A percentile compares a stretch with the other conserved stretches of the same genome.
Conservation (phyloP, 495 filamentous ascomycete species). For the Penicillium goetzii region DNA sequence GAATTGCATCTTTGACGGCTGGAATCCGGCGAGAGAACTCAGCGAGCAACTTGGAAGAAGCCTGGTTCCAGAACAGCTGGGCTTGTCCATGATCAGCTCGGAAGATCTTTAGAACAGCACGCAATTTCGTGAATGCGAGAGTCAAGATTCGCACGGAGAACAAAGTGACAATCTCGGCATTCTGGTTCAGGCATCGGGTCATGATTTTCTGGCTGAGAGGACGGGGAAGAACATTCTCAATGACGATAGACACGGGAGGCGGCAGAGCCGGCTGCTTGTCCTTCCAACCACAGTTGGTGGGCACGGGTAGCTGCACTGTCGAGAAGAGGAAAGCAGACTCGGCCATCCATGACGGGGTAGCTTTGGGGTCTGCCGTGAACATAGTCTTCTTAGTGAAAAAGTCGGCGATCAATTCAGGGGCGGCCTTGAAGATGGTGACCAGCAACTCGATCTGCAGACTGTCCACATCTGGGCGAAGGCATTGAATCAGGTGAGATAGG, state of each 20-base stretch:
- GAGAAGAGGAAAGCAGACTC: slow-evolving; percentile 87
- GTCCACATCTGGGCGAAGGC: slow-evolving; percentile 82
- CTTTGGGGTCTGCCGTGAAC: slow-evolving; percentile 88
- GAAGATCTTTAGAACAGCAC: slow-evolving; percentile 51
- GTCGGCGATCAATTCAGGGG: slow-evolving; percentile 81
- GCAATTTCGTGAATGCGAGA: slow-evolving; percentile 77
- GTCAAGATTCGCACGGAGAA: slow-evolving; percentile 80
- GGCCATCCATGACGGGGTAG: slow-evolving; percentile 90
- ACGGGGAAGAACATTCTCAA: slow-evolving; percentile 86
- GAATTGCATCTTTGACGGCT: slow-evolving; percentile 72
- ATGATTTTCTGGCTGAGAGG: slow-evolving; percentile 77
- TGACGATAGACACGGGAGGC: slow-evolving; percentile 71
- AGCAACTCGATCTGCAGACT: slow-evolving; percentile 80
- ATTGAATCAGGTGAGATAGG: slow-evolving; percentile 73
- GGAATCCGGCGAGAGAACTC: slow-evolving; percentile 82
- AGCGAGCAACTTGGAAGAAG: slow-evolving; percentile 62
- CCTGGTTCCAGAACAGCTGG: slow-evolving; percentile 66
- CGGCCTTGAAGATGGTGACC: slow-evolving; percentile 73
- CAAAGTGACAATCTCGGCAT: slow-evolving; percentile 73
- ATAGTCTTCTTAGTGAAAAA: slow-evolving; percentile 80
- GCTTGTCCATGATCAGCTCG: slow-evolving; percentile 41
- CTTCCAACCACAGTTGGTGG: slow-evolving; percentile 67
- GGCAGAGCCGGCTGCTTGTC: slow-evolving; percentile 58
- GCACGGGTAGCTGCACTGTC: slow-evolving; percentile 71
- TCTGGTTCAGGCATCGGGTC: slow-evolving; percentile 75